Percentiles rank a stretch among this genome's conserved stretches.
Evolutionary conservation across 768 basidiomycete species (phyloP).

Genomic region (Piloderma croceum): DNA sequence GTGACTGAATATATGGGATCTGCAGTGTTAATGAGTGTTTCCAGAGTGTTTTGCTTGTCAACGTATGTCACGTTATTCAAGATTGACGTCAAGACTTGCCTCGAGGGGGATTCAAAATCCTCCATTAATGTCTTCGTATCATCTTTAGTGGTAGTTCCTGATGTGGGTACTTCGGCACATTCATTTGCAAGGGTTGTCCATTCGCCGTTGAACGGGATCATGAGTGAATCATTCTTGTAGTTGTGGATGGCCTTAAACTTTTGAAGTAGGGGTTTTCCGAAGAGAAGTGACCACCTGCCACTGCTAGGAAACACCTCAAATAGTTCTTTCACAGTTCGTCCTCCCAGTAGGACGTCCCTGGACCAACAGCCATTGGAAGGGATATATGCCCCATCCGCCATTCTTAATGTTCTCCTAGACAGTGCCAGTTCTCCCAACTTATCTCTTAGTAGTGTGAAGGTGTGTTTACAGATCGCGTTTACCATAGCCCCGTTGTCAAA

Average conservation of each 20-base stretch:
- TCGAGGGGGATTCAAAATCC: too few species aligned
- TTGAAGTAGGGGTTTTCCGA: slow-evolving; percentile 6
- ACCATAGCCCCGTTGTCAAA: slow-evolving; percentile 1
- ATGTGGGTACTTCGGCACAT: too few species aligned
- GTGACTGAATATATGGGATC: too few species aligned
- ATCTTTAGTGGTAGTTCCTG: too few species aligned
- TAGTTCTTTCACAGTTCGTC: not conserved
- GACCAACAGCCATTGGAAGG: not conserved
- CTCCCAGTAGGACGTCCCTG: not conserved
- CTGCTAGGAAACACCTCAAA: slow-evolving; percentile 5
- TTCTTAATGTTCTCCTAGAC: not conserved
- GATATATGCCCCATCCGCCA: not conserved
- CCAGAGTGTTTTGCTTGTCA: too few species aligned
- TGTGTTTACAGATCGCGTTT: not conserved
- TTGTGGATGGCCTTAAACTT: slow-evolving; percentile 11
- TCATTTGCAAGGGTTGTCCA: not conserved
- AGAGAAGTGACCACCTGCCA: slow-evolving; percentile 1
- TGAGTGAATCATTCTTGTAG: slow-evolving; percentile 8
- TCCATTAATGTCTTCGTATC: too few species aligned
- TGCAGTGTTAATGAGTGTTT: too few species aligned
- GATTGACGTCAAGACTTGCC: too few species aligned
- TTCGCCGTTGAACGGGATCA: not conserved
- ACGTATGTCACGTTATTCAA: too few species aligned
- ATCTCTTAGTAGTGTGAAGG: not conserved
- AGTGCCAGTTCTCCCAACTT: too few species aligned